Percentiles rank a stretch among this genome's conserved stretches.
phyloP scores from a whole-genome alignment of 2,329 filamentous ascomycete species.

The Ceratocystis alfenasii region DNA sequence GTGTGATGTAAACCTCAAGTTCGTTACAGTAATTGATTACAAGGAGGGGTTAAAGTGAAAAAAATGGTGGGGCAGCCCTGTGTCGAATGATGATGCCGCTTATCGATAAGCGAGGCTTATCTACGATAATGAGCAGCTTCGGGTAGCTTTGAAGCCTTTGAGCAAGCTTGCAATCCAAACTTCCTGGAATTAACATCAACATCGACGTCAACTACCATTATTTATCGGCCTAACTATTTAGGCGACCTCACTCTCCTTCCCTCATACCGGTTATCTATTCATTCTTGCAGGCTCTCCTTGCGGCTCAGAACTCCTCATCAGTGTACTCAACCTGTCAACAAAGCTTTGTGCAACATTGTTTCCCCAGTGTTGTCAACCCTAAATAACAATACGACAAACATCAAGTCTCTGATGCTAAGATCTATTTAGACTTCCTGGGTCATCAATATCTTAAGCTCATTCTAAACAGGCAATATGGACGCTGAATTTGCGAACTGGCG shows the following conservation, averaged over 20 bases:
- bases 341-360: too few relatives aligned
- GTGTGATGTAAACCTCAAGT: not conserved
- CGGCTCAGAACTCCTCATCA: too few relatives aligned
- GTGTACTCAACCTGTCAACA: too few relatives aligned
- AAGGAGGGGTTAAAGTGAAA: not conserved
- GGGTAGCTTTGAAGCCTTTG: not conserved
- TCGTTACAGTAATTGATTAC: not conserved
- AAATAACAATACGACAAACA: too few relatives aligned
- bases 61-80: not conserved
- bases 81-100: slow-evolving; percentile 15
- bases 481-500: slow-evolving; percentile 1
- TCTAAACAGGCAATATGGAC: not conserved
- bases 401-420: too few relatives aligned
- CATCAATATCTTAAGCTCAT: not conserved
- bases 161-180: not conserved
- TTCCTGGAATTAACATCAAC: too few relatives aligned
- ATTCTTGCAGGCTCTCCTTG: too few relatives aligned
- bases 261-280: too few relatives aligned
- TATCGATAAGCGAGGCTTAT: slow-evolving; percentile 19
- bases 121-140: not conserved
- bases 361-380: too few relatives aligned
- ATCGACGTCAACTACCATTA: too few relatives aligned
- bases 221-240: too few relatives aligned
- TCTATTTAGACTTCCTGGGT: not conserved
- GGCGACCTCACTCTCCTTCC: too few relatives aligned